Percentiles rank a stretch among this genome's conserved stretches.
Conservation (phyloP, 179 eudicot species). For the Amaranthus tricolor region DNA sequence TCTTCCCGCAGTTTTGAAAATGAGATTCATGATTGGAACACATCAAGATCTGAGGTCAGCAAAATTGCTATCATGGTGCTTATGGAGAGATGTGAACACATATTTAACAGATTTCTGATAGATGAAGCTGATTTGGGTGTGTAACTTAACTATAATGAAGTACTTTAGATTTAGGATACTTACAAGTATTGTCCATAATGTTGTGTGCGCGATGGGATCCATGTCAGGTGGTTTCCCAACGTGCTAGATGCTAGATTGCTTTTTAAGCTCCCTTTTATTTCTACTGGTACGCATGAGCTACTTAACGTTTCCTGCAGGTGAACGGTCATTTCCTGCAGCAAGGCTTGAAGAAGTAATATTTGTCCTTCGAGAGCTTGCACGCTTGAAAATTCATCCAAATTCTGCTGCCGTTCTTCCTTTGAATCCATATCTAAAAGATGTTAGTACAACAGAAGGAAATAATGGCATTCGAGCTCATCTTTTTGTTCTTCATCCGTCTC, state of each 20-base stretch:
- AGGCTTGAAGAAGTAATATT: slow-evolving; percentile 77
- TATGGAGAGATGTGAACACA: slow-evolving; percentile 80
- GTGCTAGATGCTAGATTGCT: background rate
- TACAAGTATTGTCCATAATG: background rate
- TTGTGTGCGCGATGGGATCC: background rate
- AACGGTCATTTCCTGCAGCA: slow-evolving; percentile 64
- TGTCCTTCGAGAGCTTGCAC: slow-evolving; percentile 79
- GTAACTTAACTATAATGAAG: slow-evolving; percentile 17
- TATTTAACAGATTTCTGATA: slow-evolving; percentile 61
- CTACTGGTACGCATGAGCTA: slow-evolving; percentile 14
- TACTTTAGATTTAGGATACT: slow-evolving; percentile 6
- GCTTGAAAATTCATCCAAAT: slow-evolving; percentile 60
- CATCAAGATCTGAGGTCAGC: slow-evolving; percentile 65
- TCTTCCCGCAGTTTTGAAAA: slow-evolving; percentile 45
- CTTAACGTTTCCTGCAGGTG: slow-evolving; percentile 46
- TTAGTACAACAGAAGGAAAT: slow-evolving; percentile 35
- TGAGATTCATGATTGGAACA: slow-evolving; percentile 51
- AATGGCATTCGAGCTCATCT: slow-evolving; percentile 58
- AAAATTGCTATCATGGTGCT: slow-evolving; percentile 64
- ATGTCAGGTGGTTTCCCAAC: background rate
- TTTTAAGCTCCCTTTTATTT: slow-evolving; percentile 7
- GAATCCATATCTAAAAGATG: slow-evolving; percentile 47
- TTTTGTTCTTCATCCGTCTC: slow-evolving; percentile 71
- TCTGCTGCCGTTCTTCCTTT: slow-evolving; percentile 66
- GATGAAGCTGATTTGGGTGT: slow-evolving; percentile 82